Conservation (phyloP, 2,329 filamentous ascomycete genomes). For the Zymoseptoria tritici region DNA sequence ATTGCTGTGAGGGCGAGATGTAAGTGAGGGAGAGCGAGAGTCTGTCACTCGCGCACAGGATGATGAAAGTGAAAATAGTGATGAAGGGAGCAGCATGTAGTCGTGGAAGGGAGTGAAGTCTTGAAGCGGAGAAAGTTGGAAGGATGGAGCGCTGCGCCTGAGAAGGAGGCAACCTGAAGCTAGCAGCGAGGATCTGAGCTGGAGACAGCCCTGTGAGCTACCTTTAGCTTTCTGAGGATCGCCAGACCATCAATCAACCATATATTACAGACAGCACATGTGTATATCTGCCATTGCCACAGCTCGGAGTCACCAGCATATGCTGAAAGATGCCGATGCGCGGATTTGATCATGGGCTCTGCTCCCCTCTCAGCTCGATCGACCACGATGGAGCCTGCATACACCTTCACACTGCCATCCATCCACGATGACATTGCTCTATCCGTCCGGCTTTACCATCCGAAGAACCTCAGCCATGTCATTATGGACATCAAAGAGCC, state of each 20-base stretch:
- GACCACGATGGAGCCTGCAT: neutral
- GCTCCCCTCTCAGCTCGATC: neutral
- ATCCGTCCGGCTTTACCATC: conserved; percentile 75
- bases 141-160: neutral
- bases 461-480: conserved; percentile 8
- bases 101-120: neutral
- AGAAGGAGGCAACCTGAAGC: neutral
- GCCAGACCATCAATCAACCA: neutral
- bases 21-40: no score
- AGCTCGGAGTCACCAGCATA: neutral
- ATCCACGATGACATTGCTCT: conserved; percentile 69
- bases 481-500: neutral
- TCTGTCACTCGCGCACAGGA: neutral
- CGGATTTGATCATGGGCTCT: neutral
- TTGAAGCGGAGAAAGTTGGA: neutral
- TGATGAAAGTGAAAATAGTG: neutral
- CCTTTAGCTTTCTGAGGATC: neutral
- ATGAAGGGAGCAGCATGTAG: neutral
- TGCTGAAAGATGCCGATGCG: neutral
- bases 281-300: neutral
- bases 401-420: conserved; percentile 70
- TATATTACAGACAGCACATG: neutral
- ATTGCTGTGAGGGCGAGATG: no score
- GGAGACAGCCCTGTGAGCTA: neutral
- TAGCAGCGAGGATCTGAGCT: neutral